These are phyloP conservation scores for Fraxinus paxiana DNA, from an alignment of 305 asterid genomes.

Conservation along the genomic window DNA sequence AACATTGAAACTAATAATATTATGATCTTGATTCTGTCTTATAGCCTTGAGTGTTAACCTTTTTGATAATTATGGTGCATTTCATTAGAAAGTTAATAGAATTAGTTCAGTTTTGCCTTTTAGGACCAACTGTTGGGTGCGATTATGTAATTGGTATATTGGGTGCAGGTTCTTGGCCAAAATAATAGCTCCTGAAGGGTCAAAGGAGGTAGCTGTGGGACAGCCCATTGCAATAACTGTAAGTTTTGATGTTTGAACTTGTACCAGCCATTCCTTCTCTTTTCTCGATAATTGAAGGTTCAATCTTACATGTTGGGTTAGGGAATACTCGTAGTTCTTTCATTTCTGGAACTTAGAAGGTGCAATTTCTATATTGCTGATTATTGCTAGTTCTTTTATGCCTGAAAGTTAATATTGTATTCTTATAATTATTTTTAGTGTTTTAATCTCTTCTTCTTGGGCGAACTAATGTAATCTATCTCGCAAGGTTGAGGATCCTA, in stretches of 20 bases:
- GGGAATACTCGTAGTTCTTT: constrained; percentile 16
- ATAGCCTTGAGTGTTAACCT: not conserved
- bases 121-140: not conserved
- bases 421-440: not conserved
- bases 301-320: constrained; percentile 11
- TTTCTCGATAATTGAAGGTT: not conserved
- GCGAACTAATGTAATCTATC: constrained; percentile 25
- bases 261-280: not conserved
- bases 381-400: not conserved
- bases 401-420: not conserved
- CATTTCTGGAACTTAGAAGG: not conserved
- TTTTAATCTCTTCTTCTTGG: constrained; percentile 2
- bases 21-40: not conserved
- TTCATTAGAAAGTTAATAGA: not conserved
- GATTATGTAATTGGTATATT: constrained; percentile 20
- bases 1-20: constrained; percentile 4
- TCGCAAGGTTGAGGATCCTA: constrained; percentile 86
- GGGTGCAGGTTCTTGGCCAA: constrained; percentile 79
- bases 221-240: constrained; percentile 90
- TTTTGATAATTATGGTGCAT: not conserved
- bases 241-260: constrained; percentile 33
- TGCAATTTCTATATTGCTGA: not conserved
- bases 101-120: constrained; percentile 3
- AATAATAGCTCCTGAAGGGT: constrained; percentile 86
- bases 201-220: constrained; percentile 90